Evolutionary conservation across 345 rosid genomes (phyloP).

Genomic region (Toxicodendron radicans): DNA sequence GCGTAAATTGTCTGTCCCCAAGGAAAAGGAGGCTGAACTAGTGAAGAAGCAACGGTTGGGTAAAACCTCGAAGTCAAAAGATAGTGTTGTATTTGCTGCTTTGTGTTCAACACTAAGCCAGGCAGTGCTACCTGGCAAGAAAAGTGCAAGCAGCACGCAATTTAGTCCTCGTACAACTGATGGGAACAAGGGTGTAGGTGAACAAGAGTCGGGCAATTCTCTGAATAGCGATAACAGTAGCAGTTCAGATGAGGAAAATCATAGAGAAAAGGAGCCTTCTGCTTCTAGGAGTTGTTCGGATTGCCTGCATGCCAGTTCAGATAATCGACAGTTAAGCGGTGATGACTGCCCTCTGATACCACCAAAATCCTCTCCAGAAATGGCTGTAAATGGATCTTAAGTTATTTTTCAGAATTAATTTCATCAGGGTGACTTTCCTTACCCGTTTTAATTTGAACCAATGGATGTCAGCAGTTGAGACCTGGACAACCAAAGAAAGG

Average conservation of each 20-base stretch:
- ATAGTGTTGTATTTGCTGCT: constrained; percentile 71
- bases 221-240: constrained; percentile 34
- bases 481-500: constrained; percentile 19
- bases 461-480: constrained; percentile 19
- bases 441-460: constrained; percentile 23
- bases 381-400: constrained; percentile 94
- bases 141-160: constrained; percentile 36
- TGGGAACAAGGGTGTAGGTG: constrained; percentile 37
- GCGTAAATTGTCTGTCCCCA: constrained; percentile 53
- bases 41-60: constrained; percentile 62
- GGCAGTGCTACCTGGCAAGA: constrained; percentile 75
- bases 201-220: constrained; percentile 35
- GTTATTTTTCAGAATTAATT: constrained; percentile 11
- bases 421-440: constrained; percentile 19
- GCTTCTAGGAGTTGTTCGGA: constrained; percentile 56
- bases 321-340: constrained; percentile 52
- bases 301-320: constrained; percentile 43
- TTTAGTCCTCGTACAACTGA: constrained; percentile 29
- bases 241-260: constrained; percentile 52
- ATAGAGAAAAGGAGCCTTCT: constrained; percentile 47
- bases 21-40: constrained; percentile 63
- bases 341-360: constrained; percentile 67
- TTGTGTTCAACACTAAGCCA: constrained; percentile 84
- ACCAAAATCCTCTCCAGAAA: constrained; percentile 77
- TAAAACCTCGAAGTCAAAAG: constrained; percentile 60